A percentile compares a stretch with the other conserved stretches of the same genome.
These are phyloP conservation scores for Nitzschia inconspicua DNA, from an alignment of 108 stramenopile genomes.

Conservation along the genomic window DNA sequence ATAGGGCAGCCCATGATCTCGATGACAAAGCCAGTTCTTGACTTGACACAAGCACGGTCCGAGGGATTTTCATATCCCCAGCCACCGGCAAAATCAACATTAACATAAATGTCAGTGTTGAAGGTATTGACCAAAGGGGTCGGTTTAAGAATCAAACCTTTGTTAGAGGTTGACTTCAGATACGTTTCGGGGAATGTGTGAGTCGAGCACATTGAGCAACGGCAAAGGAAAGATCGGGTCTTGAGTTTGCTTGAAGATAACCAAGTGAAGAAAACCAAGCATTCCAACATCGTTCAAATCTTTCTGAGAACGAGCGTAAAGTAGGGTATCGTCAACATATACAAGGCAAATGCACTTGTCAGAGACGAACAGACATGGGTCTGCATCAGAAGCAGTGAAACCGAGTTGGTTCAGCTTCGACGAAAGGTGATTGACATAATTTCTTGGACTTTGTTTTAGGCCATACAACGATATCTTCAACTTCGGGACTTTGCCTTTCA, in stretches of 20 bases:
- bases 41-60: slow-evolving; percentile 18
- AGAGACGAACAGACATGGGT: slow-evolving; percentile 55
- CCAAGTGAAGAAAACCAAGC: slow-evolving; percentile 50
- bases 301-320: background rate
- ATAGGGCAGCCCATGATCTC: slow-evolving; percentile 27
- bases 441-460: slow-evolving; percentile 13
- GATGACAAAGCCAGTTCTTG: slow-evolving; percentile 33
- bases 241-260: slow-evolving; percentile 36
- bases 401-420: slow-evolving; percentile 6
- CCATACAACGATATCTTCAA: slow-evolving; percentile 35
- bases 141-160: slow-evolving; percentile 38
- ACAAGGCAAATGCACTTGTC: slow-evolving; percentile 28
- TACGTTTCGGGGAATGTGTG: slow-evolving; percentile 20
- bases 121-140: background rate
- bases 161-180: slow-evolving; percentile 22
- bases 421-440: slow-evolving; percentile 16
- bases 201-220: slow-evolving; percentile 31
- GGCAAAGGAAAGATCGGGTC: slow-evolving; percentile 39
- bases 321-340: slow-evolving; percentile 41
- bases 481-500: slow-evolving; percentile 22
- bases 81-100: slow-evolving; percentile 41
- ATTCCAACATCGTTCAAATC: slow-evolving; percentile 20
- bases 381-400: background rate
- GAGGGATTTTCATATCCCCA: slow-evolving; percentile 22
- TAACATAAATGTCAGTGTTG: slow-evolving; percentile 21